Percentiles rank a stretch among this genome's conserved stretches.
Conservation (phyloP, 495 filamentous ascomycete genomes). For the Corynascus novoguineensis region DNA sequence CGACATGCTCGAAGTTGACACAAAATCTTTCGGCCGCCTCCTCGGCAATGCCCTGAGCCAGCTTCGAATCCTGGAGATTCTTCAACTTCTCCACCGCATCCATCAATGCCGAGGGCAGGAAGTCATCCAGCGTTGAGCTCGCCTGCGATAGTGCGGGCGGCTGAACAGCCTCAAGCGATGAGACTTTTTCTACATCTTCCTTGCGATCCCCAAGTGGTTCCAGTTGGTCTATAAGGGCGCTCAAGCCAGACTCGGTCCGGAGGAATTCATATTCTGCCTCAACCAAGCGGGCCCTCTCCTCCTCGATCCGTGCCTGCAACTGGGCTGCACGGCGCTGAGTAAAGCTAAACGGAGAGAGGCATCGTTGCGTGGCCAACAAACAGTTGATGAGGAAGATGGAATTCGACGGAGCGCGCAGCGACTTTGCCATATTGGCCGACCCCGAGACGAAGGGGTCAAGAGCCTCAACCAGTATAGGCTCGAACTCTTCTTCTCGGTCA, state of each 20-base stretch:
- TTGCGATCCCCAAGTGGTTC: slow-evolving; percentile 29
- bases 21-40: slow-evolving; percentile 84
- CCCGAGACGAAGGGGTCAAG: slow-evolving; percentile 79
- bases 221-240: slow-evolving; percentile 61
- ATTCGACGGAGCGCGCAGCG: slow-evolving; percentile 50
- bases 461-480: slow-evolving; percentile 71
- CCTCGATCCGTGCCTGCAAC: slow-evolving; percentile 44
- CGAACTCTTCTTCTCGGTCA: slow-evolving; percentile 61
- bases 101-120: slow-evolving; percentile 87
- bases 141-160: slow-evolving; percentile 56
- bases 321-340: slow-evolving; percentile 39
- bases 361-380: slow-evolving; percentile 51
- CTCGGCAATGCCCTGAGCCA: slow-evolving; percentile 71
- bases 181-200: slow-evolving; percentile 33
- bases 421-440: slow-evolving; percentile 62
- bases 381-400: slow-evolving; percentile 84
- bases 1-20: slow-evolving; percentile 83
- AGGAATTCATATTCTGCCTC: slow-evolving; percentile 64
- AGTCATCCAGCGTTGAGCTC: slow-evolving; percentile 79
- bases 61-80: slow-evolving; percentile 58
- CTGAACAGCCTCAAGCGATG: slow-evolving; percentile 51
- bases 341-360: slow-evolving; percentile 53
- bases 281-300: slow-evolving; percentile 42
- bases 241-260: slow-evolving; percentile 65
- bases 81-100: slow-evolving; percentile 80